phyloP scores from a whole-genome alignment of 306 rosid species.

The Quercus ilex region DNA sequence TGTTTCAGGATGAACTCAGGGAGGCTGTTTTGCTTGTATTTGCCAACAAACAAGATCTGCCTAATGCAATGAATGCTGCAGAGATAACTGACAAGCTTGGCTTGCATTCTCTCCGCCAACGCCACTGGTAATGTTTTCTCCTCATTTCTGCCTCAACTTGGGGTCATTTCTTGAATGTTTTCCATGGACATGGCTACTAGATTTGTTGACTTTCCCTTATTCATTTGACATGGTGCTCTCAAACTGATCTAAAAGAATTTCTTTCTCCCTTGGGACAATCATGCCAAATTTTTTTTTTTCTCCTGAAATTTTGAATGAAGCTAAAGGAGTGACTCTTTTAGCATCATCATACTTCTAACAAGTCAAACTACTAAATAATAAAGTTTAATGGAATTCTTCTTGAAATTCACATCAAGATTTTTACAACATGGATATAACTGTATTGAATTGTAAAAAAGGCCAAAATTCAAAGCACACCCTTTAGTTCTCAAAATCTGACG shows the following conservation, averaged over 20 bases:
- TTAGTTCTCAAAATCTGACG: too few species aligned
- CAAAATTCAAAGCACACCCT: too few species aligned
- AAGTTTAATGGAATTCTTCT: too few species aligned
- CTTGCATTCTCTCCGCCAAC: slow-evolving; percentile 94
- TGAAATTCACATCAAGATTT: too few species aligned
- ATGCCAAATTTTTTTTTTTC: neutral
- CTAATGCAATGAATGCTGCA: slow-evolving; percentile 98
- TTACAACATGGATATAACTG: too few species aligned
- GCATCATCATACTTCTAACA: neutral
- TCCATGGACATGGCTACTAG: neutral
- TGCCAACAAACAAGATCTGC: slow-evolving; percentile 99
- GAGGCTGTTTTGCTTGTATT: slow-evolving; percentile 96
- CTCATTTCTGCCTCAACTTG: slow-evolving; percentile 3
- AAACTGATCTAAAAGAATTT: slow-evolving; percentile 5
- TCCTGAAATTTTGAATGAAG: neutral
- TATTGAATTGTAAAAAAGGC: too few species aligned
- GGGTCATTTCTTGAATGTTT: neutral
- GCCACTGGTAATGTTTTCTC: slow-evolving; percentile 73
- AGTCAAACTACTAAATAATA: too few species aligned
- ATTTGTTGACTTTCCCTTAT: neutral
- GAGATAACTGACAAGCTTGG: slow-evolving; percentile 98
- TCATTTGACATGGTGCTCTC: neutral
- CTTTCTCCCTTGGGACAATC: neutral
- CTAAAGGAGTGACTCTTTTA: neutral
- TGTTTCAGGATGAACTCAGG: slow-evolving; percentile 85